phyloP scores from a whole-genome alignment of 2,329 filamentous ascomycete species.

The Curvularia lunata region DNA sequence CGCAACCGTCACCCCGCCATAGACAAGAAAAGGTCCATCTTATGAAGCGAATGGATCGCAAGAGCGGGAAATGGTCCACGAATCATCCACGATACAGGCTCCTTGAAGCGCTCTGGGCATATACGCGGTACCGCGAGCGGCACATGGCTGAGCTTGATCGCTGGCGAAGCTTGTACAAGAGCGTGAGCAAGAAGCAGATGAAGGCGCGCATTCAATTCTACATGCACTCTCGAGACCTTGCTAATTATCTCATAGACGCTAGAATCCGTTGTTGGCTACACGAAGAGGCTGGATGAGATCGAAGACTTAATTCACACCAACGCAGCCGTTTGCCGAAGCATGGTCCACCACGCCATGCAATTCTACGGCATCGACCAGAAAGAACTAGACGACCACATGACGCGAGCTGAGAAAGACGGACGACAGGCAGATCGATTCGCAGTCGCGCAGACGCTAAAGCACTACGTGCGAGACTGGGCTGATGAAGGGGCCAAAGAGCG shows the following conservation, averaged over 20 bases:
- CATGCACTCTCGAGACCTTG: not conserved
- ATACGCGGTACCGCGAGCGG: conserved; percentile 26
- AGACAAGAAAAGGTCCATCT: conserved; percentile 29
- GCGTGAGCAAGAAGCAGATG: conserved; percentile 33
- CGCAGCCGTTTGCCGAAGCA: conserved; percentile 54
- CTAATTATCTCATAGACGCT: conserved; percentile 18
- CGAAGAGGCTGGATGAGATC: conserved; percentile 54
- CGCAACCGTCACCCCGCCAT: conserved; percentile 19
- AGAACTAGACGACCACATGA: conserved; percentile 56
- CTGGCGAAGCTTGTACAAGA: conserved; percentile 33
- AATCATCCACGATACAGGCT: conserved; percentile 31
- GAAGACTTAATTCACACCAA: conserved; percentile 56
- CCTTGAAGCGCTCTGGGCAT: conserved; percentile 29
- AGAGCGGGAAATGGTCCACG: conserved; percentile 27
- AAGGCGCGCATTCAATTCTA: conserved; percentile 14
- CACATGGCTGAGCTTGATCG: conserved; percentile 30
- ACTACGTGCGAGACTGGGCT: conserved; percentile 65
- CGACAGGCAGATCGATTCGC: conserved; percentile 55
- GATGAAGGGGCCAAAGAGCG: conserved; percentile 57
- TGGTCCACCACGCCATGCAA: conserved; percentile 54
- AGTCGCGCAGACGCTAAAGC: conserved; percentile 62
- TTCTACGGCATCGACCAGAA: conserved; percentile 56
- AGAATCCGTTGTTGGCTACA: conserved; percentile 29
- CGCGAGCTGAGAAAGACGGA: conserved; percentile 47
- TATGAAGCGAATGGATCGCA: conserved; percentile 27